Evolutionary conservation across 1,284 basidiomycete genomes (phyloP).

Genomic region (Ceratorhiza oryzae-sativae): DNA sequence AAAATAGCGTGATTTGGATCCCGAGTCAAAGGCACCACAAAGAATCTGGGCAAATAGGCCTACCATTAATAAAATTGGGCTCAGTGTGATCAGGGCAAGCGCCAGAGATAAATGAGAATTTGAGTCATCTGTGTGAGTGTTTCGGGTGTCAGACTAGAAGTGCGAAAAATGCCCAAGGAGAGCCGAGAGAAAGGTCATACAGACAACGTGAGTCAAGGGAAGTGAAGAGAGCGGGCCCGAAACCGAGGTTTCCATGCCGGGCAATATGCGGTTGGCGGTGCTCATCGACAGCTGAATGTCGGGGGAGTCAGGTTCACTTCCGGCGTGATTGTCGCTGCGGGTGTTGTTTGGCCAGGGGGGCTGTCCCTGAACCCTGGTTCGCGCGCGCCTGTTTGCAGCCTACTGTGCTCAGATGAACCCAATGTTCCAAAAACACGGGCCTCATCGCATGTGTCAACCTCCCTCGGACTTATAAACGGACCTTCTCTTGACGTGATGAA

Average conservation of each 20-base stretch:
- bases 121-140: constrained; percentile 64
- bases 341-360: not conserved
- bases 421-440: no score
- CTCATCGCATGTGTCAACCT: no score
- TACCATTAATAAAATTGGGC: constrained; percentile 79
- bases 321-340: constrained; percentile 1
- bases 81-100: constrained; percentile 74
- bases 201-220: constrained; percentile 72
- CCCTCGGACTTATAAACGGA: constrained; percentile 10
- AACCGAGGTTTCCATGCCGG: not conserved
- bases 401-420: no score
- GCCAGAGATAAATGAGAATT: constrained; percentile 65
- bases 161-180: not conserved
- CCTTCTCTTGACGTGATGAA: not conserved
- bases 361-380: constrained; percentile 8
- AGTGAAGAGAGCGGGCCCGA: constrained; percentile 53
- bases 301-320: constrained; percentile 4
- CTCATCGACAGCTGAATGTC: not conserved
- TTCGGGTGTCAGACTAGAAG: constrained; percentile 11
- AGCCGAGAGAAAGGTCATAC: constrained; percentile 52
- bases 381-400: no score
- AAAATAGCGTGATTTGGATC: not conserved
- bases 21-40: not conserved
- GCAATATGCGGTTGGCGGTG: not conserved
- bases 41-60: constrained; percentile 41